These are phyloP conservation scores for Oxalis stricta DNA, from an alignment of 441 rosid genomes.

Conservation along the genomic window DNA sequence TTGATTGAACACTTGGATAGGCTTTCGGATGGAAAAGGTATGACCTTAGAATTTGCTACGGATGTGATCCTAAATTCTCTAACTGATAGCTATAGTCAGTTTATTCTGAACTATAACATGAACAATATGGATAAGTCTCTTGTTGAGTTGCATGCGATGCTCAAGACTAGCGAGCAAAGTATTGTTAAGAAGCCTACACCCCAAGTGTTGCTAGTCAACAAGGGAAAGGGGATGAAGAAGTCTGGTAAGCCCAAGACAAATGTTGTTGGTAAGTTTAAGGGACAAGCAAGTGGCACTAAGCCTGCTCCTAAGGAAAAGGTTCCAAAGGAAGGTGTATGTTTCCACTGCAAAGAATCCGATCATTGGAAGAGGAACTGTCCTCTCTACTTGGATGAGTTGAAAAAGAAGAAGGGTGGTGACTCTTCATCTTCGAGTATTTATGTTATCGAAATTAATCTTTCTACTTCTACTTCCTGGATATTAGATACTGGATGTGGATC, in stretches of 20 bases:
- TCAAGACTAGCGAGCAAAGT: neutral
- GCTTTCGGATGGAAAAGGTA: no score
- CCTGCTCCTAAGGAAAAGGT: neutral
- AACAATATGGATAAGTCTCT: neutral
- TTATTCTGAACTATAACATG: neutral
- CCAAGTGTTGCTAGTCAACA: neutral
- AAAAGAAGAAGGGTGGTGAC: neutral
- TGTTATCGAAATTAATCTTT: neutral
- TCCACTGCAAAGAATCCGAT: neutral
- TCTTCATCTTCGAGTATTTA: neutral
- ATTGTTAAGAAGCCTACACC: neutral
- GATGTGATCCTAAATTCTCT: neutral
- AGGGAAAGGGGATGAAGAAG: neutral
- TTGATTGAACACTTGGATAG: no score
- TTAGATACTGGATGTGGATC: neutral
- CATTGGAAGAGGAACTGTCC: neutral
- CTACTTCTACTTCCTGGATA: neutral
- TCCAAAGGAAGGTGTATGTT: neutral
- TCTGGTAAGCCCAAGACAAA: neutral
- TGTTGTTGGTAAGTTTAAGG: neutral
- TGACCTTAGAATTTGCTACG: no score
- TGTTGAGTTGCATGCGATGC: neutral
- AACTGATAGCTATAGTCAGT: neutral
- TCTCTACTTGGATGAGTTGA: neutral
- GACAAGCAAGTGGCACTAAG: neutral